A percentile compares a stretch with the other conserved stretches of the same genome.
phyloP scores from a whole-genome alignment of 2,329 filamentous ascomycete genomes.

The Pseudogymnoascus sp. region DNA sequence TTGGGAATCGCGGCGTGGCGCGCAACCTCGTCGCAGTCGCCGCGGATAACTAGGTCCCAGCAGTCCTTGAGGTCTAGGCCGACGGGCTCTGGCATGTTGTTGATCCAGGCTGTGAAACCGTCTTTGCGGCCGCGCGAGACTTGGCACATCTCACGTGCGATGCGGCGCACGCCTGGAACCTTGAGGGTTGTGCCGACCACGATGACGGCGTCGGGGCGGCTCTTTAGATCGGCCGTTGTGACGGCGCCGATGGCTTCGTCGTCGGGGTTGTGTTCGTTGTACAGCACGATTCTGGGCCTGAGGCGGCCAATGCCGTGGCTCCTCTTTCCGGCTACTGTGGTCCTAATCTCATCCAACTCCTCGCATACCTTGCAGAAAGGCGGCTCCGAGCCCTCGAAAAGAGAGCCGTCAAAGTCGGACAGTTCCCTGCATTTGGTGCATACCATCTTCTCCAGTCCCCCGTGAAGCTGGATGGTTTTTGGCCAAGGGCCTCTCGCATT shows the following conservation, averaged over 20 bases:
- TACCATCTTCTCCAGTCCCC: slow-evolving; percentile 90
- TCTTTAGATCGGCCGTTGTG: slow-evolving; percentile 74
- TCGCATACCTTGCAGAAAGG: slow-evolving; percentile 72
- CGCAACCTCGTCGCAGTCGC: slow-evolving; percentile 82
- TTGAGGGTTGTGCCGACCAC: slow-evolving; percentile 95
- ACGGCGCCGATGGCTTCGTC: slow-evolving; percentile 93
- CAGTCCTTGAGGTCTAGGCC: slow-evolving; percentile 82
- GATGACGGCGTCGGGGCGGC: slow-evolving; percentile 81
- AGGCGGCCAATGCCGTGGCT: slow-evolving; percentile 89
- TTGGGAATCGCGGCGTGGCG: slow-evolving; percentile 55
- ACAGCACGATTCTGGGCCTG: slow-evolving; percentile 87
- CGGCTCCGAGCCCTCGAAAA: slow-evolving; percentile 78
- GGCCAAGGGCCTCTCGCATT: slow-evolving; percentile 86
- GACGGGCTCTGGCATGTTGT: slow-evolving; percentile 74
- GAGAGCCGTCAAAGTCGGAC: slow-evolving; percentile 62
- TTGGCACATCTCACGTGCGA: slow-evolving; percentile 84
- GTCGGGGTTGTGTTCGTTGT: slow-evolving; percentile 95
- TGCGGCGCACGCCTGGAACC: slow-evolving; percentile 81
- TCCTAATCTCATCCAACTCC: slow-evolving; percentile 67
- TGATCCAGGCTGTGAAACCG: slow-evolving; percentile 90
- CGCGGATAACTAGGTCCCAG: slow-evolving; percentile 85
- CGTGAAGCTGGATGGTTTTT: slow-evolving; percentile 84
- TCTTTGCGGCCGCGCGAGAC: slow-evolving; percentile 75
- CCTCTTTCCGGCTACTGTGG: slow-evolving; percentile 68
- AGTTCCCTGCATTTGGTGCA: slow-evolving; percentile 86